These are phyloP conservation scores for Metschnikowia shivogae DNA, from an alignment of 805 yeast species.

Conservation along the genomic window DNA sequence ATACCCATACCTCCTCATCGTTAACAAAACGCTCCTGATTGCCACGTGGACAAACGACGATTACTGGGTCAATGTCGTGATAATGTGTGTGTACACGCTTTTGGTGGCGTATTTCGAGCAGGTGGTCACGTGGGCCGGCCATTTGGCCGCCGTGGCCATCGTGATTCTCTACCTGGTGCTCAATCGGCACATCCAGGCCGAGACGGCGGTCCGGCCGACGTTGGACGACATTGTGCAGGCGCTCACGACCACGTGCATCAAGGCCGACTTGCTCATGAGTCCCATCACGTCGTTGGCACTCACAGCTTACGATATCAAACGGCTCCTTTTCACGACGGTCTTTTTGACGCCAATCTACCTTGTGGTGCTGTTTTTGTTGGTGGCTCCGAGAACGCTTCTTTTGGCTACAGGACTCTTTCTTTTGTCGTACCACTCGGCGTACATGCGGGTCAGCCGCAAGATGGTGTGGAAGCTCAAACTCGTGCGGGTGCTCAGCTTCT, in stretches of 20 bases:
- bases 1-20: constrained; percentile 77
- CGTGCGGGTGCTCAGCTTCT: constrained; percentile 68
- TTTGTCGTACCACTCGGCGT: constrained; percentile 81
- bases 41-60: constrained; percentile 92
- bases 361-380: constrained; percentile 57
- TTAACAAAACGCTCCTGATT: constrained; percentile 64
- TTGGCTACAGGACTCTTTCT: constrained; percentile 55
- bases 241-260: constrained; percentile 67
- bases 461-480: constrained; percentile 79
- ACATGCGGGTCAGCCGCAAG: constrained; percentile 77
- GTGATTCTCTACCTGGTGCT: constrained; percentile 58
- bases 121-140: constrained; percentile 80
- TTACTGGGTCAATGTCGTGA: constrained; percentile 65
- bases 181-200: constrained; percentile 52
- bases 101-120: constrained; percentile 72
- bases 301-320: constrained; percentile 71
- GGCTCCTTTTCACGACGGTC: constrained; percentile 78
- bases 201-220: constrained; percentile 67
- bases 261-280: constrained; percentile 69
- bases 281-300: constrained; percentile 78
- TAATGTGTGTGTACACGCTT: constrained; percentile 52
- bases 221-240: constrained; percentile 81
- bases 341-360: constrained; percentile 84
- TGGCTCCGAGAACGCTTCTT: constrained; percentile 67
- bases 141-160: constrained; percentile 60